Percentiles rank a stretch among this genome's conserved stretches.
phyloP scores from a whole-genome alignment of 371 early-diverging fungal genomes.

The Dinochytrium kinnereticum region DNA sequence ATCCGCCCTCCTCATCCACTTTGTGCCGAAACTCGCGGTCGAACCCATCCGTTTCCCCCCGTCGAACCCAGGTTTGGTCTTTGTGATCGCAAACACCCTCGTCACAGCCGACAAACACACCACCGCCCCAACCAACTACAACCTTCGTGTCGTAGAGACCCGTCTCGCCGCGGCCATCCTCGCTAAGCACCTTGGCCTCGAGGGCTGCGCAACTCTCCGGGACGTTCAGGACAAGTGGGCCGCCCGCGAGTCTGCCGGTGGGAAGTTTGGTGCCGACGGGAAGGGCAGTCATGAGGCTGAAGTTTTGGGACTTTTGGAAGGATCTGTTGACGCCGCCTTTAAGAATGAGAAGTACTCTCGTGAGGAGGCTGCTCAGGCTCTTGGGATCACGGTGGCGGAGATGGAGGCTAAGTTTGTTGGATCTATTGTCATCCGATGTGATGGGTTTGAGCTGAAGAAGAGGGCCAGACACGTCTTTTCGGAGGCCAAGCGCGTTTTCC shows the following conservation, averaged over 20 bases:
- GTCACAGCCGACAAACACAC: slow-evolving; percentile 88
- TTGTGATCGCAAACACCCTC: slow-evolving; percentile 90
- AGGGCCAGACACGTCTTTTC: slow-evolving; percentile 84
- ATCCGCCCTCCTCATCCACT: slow-evolving; percentile 83
- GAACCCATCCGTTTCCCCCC: slow-evolving; percentile 63
- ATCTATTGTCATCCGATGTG: slow-evolving; percentile 62
- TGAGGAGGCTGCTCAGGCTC: slow-evolving; percentile 66
- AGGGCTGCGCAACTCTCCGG: slow-evolving; percentile 31
- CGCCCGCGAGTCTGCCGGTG: background rate
- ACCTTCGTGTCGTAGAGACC: slow-evolving; percentile 94
- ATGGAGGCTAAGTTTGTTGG: slow-evolving; percentile 68
- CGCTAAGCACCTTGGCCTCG: slow-evolving; percentile 24
- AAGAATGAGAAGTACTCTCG: slow-evolving; percentile 27
- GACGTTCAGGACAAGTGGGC: slow-evolving; percentile 35
- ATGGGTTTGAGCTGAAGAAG: slow-evolving; percentile 75
- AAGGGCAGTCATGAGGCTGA: slow-evolving; percentile 11
- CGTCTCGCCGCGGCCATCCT: slow-evolving; percentile 56
- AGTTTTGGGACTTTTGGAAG: slow-evolving; percentile 8
- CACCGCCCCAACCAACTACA: slow-evolving; percentile 88
- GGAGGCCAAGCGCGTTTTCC: slow-evolving; percentile 83
- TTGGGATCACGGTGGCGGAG: slow-evolving; percentile 60
- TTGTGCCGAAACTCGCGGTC: slow-evolving; percentile 76
- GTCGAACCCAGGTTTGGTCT: slow-evolving; percentile 56
- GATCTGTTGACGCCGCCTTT: slow-evolving; percentile 31
- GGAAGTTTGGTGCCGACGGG: background rate